Evolutionary conservation across 2,329 filamentous ascomycete species (phyloP).

Genomic region (Cryphonectria radicalis): DNA sequence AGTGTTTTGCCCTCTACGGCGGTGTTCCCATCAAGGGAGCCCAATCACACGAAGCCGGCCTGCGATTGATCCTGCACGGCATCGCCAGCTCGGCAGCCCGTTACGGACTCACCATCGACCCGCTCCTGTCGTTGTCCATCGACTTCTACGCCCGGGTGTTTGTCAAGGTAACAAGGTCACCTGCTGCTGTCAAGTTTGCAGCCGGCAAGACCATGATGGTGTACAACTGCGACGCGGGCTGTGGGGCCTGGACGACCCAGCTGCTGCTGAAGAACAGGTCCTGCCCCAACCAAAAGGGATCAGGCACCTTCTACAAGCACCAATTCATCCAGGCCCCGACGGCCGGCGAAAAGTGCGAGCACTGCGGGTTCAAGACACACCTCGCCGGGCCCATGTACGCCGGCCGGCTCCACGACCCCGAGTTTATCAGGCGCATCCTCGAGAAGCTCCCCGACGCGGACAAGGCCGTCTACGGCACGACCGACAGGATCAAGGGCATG

Average conservation of each 20-base stretch:
- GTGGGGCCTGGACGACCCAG: constrained; percentile 89
- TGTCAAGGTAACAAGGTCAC: constrained; percentile 77
- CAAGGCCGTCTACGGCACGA: constrained; percentile 75
- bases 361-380: constrained; percentile 87
- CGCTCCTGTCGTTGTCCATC: constrained; percentile 88
- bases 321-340: constrained; percentile 73
- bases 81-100: constrained; percentile 80
- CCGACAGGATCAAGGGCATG: constrained; percentile 86
- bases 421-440: constrained; percentile 81
- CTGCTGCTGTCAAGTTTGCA: constrained; percentile 85
- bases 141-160: constrained; percentile 95
- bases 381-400: constrained; percentile 94
- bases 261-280: constrained; percentile 72
- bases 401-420: constrained; percentile 81
- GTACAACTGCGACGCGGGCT: constrained; percentile 89
- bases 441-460: constrained; percentile 71
- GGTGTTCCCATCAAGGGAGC: constrained; percentile 83
- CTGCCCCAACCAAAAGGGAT: constrained; percentile 71
- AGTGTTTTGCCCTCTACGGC: constrained; percentile 91
- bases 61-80: constrained; percentile 83
- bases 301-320: constrained; percentile 76
- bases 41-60: constrained; percentile 85
- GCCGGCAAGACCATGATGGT: constrained; percentile 91
- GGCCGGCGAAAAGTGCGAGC: constrained; percentile 69
- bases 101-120: constrained; percentile 88